phyloP scores from a whole-genome alignment of 2,329 filamentous ascomycete species.

The Thelonectria blattea region DNA sequence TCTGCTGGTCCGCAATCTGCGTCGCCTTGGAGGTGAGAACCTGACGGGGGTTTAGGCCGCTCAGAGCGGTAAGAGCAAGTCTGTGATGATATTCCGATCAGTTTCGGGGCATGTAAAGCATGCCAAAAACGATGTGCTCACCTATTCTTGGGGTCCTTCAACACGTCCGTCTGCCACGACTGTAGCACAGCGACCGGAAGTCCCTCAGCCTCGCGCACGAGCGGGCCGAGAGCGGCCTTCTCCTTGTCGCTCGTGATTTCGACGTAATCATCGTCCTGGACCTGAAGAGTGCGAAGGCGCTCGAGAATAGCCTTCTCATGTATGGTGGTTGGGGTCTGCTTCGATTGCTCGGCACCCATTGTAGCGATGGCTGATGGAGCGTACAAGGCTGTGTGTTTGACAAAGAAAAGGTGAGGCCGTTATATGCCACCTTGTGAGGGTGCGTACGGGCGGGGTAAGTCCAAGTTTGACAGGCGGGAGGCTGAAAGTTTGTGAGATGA shows the following conservation, averaged over 20 bases:
- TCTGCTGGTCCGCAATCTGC: slow-evolving; percentile 72
- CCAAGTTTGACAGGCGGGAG: background rate
- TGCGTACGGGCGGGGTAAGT: background rate
- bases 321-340: slow-evolving; percentile 36
- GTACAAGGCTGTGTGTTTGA: too few relatives aligned
- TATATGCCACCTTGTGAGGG: background rate
- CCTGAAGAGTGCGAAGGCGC: slow-evolving; percentile 51
- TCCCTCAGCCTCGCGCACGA: slow-evolving; percentile 45
- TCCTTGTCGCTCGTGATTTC: slow-evolving; percentile 51
- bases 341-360: slow-evolving; percentile 56
- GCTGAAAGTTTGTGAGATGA: too few relatives aligned
- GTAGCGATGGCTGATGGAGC: slow-evolving; percentile 1
- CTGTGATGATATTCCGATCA: slow-evolving; percentile 47
- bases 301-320: slow-evolving; percentile 54
- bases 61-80: slow-evolving; percentile 77
- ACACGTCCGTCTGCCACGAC: slow-evolving; percentile 66
- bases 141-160: slow-evolving; percentile 71
- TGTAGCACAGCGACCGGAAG: slow-evolving; percentile 59
- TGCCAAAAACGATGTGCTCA: slow-evolving; percentile 38
- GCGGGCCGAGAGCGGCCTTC: slow-evolving; percentile 26
- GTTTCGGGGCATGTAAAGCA: background rate
- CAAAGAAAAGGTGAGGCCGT: background rate
- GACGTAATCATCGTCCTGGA: slow-evolving; percentile 59
- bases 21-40: slow-evolving; percentile 70
- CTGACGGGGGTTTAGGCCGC: slow-evolving; percentile 67